phyloP scores from a whole-genome alignment of 805 yeast genomes.

The Candida tibetensis region DNA sequence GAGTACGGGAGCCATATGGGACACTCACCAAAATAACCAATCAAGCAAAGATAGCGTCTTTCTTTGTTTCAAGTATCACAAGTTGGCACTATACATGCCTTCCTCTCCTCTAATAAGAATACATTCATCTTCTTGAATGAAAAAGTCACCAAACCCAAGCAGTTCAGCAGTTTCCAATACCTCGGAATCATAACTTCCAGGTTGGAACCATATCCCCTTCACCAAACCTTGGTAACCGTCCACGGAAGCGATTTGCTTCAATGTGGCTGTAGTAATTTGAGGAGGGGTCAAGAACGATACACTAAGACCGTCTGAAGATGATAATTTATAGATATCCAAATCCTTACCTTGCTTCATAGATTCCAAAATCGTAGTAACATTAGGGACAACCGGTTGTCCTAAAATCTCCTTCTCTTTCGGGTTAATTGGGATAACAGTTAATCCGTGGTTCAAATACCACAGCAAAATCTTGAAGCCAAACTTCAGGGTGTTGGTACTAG shows the following conservation, averaged over 20 bases:
- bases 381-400: slow-evolving; percentile 37
- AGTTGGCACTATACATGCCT: slow-evolving; percentile 39
- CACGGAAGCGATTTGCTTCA: slow-evolving; percentile 38
- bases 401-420: slow-evolving; percentile 51
- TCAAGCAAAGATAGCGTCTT: too few relatives aligned
- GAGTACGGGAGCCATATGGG: too few relatives aligned
- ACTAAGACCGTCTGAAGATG: slow-evolving; percentile 45
- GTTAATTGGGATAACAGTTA: slow-evolving; percentile 67
- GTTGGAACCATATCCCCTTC: slow-evolving; percentile 77
- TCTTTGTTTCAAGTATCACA: too few relatives aligned
- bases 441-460: slow-evolving; percentile 60
- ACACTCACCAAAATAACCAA: too few relatives aligned
- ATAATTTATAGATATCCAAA: slow-evolving; percentile 23
- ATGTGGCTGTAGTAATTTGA: slow-evolving; percentile 41
- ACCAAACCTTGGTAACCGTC: slow-evolving; percentile 38
- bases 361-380: slow-evolving; percentile 27
- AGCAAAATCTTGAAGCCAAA: slow-evolving; percentile 66
- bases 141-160: slow-evolving; percentile 30
- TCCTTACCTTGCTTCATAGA: slow-evolving; percentile 17
- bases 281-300: slow-evolving; percentile 80
- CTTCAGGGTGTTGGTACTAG: slow-evolving; percentile 59
- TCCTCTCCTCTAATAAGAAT: slow-evolving; percentile 67
- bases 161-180: slow-evolving; percentile 43
- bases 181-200: slow-evolving; percentile 64
- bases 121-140: slow-evolving; percentile 58